Base-by-base conservation (phyloP, 2,329 filamentous ascomycete genomes). In the Calonectria ilicicola region DNA sequence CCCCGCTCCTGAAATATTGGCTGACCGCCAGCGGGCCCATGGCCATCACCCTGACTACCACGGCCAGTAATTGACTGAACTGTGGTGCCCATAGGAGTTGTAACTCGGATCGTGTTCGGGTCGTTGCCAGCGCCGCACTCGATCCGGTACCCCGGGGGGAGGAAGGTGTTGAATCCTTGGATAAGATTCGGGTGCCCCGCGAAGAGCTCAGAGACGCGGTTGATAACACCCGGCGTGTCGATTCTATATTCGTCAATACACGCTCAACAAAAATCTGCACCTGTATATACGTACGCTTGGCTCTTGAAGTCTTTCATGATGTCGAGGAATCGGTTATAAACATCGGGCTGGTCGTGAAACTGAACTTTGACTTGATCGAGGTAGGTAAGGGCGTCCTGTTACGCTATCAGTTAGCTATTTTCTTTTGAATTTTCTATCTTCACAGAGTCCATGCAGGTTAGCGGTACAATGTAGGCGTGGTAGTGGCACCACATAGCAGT, bases 241-340 rank as follows among this genome's bases (percentile, higher is more conserved):
- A 99, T 99, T 4, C 94, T 93, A 71, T 29, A 29, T 29, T 70
- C 64, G 75, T 87, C 75, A 86, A 80, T 71, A 70, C 47, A 12
- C 10, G 14, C 27, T 10, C 19, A 21, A 12, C 15, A 1, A 53
- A 23, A 49, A 17, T 29, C 17, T 53, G 67, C 32, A n/a, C 21
- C 15, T 32, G 4, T 29, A 47, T 58, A 68, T 14, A 89, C 93
- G 86, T 87, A 96, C 91, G 96, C 95, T 85, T 98, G 96, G 80
- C 95, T 98, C 85, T 99, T 99, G 84, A 99, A 99, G 79, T 99
- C 97, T 82, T 99, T 99, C 97, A 99, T 99, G 62, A 99, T 99
- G 79, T 99, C 97, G 56, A 99, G 86, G 79, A 99, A 98, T 44
- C 94, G 90, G 81, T 98, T 98, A 81, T 99, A 99, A 0, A 99